Percentiles rank a stretch among this genome's conserved stretches.
Conservation (phyloP, 2,329 filamentous ascomycete species). For the Remersonia thermophila region DNA sequence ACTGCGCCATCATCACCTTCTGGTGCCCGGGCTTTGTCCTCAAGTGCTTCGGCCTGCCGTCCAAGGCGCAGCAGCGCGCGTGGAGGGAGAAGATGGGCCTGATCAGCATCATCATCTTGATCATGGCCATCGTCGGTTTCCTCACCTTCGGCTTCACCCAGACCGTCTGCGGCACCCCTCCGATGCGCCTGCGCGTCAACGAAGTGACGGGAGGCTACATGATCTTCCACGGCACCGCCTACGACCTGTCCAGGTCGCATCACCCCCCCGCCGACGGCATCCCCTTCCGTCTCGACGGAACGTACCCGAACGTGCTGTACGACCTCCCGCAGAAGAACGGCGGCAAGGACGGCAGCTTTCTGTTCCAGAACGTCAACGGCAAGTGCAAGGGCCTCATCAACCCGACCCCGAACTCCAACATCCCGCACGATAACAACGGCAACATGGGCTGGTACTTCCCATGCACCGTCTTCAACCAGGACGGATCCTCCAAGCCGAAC, state of each 20-base stretch:
- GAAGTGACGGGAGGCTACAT: slow-evolving; percentile 72
- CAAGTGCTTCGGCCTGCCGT: slow-evolving; percentile 70
- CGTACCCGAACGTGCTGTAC: slow-evolving; percentile 67
- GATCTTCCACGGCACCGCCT: slow-evolving; percentile 91
- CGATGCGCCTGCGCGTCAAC: slow-evolving; percentile 66
- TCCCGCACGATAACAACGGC: slow-evolving; percentile 61
- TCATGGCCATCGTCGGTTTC: slow-evolving; percentile 85
- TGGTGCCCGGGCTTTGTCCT: slow-evolving; percentile 84
- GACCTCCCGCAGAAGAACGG: slow-evolving; percentile 71
- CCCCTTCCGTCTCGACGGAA: slow-evolving; percentile 34
- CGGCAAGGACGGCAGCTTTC: slow-evolving; percentile 87
- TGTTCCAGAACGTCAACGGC: slow-evolving; percentile 98
- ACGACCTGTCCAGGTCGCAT: slow-evolving; percentile 63
- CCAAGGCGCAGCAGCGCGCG: slow-evolving; percentile 77
- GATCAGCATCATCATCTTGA: slow-evolving; percentile 80
- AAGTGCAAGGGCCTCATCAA: slow-evolving; percentile 89
- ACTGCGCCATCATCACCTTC: slow-evolving; percentile 87
- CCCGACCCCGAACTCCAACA: slow-evolving; percentile 53
- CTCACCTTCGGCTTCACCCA: slow-evolving; percentile 93
- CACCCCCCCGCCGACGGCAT: slow-evolving; percentile 78
- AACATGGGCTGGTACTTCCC: slow-evolving; percentile 95
- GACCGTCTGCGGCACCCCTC: slow-evolving; percentile 66
- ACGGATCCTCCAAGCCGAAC: slow-evolving; percentile 73
- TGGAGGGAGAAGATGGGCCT: slow-evolving; percentile 98
- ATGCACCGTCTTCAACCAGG: slow-evolving; percentile 82